Evolutionary conservation across 1,139 yeast genomes (phyloP), one percentile per base, ranked within the genome.

Genomic region (Zhuliangozyma parablackwelliae): DNA sequence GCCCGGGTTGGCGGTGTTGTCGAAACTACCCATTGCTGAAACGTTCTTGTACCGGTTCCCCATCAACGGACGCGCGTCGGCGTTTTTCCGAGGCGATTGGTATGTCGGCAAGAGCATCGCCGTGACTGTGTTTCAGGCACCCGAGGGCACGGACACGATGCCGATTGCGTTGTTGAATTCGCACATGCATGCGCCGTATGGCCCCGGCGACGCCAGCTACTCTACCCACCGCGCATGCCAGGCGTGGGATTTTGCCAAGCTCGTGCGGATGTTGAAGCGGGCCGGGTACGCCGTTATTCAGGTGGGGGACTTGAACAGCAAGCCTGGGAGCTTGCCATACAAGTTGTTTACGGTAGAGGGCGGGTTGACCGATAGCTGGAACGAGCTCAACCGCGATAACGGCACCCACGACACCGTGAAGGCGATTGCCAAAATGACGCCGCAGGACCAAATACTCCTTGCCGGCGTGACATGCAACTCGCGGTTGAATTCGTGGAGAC

Each of bases 111-210:
- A 92, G 57, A 76, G 94, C 21, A 76, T 89, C 16, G 86, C 95
- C 0, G 80, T 89, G 2, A 85, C 95, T 0, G 61, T 82, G 10
- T 65, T 90, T 32, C 64, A 66, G 37, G 28, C 28, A n/a, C 24
- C 3, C 2, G 24, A 9, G 10, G 69, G 71, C 11, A 56, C 68
- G 4, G 69, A 71, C 11, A 56, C 68, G 4, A 60, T 71, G 13
- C 87, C 82, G 11, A 64, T 92, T 33, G 97, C 95, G 10, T 60
- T 94, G 7, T 65, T 92, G 52, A 90, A 90, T 53, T 82, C 95
- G 12, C 99, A 92, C 56, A 83, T 94, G 92, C 99, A 92, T 62
- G 98, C 99, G 2, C 98, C 99, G 0, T 92, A 92, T 55, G 78
- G 94, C 1, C 51, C 61, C 26, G 97, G 97, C 1, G 96, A 88